These are phyloP conservation scores for Fraxinus floribunda DNA, from an alignment of 305 asterid species.

Conservation along the genomic window DNA sequence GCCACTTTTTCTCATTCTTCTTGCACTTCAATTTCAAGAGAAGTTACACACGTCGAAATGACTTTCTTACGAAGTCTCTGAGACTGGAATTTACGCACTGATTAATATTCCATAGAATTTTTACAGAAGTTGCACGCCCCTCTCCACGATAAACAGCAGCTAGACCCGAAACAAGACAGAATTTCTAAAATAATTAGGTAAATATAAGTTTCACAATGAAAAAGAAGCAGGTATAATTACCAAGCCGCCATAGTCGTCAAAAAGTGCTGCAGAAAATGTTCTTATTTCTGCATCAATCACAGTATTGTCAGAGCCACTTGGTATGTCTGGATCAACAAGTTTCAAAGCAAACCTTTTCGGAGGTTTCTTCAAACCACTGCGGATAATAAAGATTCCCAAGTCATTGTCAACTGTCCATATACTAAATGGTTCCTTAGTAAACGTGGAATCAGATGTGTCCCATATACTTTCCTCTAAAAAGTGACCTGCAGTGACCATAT, in stretches of 20 bases:
- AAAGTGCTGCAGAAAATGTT: constrained; percentile 89
- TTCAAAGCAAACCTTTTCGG: constrained; percentile 84
- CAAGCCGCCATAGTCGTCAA: constrained; percentile 95
- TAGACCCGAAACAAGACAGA: background rate
- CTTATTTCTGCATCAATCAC: constrained; percentile 74
- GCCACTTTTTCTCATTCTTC: background rate
- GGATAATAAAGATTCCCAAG: constrained; percentile 74
- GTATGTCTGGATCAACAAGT: constrained; percentile 64
- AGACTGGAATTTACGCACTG: background rate
- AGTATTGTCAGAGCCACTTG: constrained; percentile 65
- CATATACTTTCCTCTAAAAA: constrained; percentile 77
- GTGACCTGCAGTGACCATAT: constrained; percentile 73
- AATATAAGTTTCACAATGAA: constrained; percentile 3
- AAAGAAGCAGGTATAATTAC: constrained; percentile 42
- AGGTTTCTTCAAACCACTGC: constrained; percentile 80
- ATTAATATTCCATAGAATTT: background rate
- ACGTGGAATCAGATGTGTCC: constrained; percentile 82
- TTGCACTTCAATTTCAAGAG: background rate
- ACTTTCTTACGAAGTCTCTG: constrained; percentile 1
- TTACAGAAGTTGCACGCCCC: background rate
- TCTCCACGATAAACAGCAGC: background rate
- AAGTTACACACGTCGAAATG: background rate
- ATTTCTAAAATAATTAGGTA: background rate
- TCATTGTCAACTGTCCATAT: constrained; percentile 80
- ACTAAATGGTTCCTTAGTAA: constrained; percentile 65